phyloP scores from a whole-genome alignment of 2,329 filamentous ascomycete genomes.

The Macrophomina tecta region DNA sequence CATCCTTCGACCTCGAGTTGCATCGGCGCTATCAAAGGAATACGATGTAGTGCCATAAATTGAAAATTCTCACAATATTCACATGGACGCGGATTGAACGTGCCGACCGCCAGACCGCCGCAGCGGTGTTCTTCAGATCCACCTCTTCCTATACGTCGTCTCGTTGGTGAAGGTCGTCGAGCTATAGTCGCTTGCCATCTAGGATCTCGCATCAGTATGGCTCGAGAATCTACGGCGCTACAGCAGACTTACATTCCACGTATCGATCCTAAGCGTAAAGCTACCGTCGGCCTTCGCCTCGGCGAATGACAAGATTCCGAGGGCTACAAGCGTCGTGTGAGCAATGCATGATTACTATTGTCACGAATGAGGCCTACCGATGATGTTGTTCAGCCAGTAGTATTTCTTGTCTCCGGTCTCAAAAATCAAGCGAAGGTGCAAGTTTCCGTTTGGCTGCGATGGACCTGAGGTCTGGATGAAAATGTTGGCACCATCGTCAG shows the following conservation, averaged over 20 bases:
- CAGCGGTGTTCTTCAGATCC: background rate
- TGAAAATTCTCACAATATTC: too few species aligned
- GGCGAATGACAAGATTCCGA: background rate
- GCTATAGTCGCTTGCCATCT: background rate
- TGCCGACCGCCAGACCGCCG: too few species aligned
- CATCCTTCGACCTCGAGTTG: too few species aligned
- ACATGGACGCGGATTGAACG: too few species aligned
- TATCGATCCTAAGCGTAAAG: background rate
- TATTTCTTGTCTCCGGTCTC: constrained; percentile 44
- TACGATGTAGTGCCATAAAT: too few species aligned
- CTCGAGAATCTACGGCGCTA: too few species aligned
- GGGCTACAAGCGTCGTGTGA: too few species aligned
- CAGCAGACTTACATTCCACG: background rate
- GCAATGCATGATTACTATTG: too few species aligned
- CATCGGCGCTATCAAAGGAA: too few species aligned
- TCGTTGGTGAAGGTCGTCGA: background rate
- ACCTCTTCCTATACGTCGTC: background rate
- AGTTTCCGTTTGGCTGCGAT: constrained; percentile 35
- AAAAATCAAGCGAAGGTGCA: constrained; percentile 42
- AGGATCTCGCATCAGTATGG: background rate
- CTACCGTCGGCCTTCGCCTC: background rate
- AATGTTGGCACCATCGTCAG: constrained; percentile 43
- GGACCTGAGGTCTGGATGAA: constrained; percentile 44
- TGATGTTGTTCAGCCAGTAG: constrained; percentile 47
- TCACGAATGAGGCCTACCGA: constrained; percentile 28